phyloP scores from a whole-genome alignment of 169 alveolate genomes.

The Cryptosporidium meleagridis region DNA sequence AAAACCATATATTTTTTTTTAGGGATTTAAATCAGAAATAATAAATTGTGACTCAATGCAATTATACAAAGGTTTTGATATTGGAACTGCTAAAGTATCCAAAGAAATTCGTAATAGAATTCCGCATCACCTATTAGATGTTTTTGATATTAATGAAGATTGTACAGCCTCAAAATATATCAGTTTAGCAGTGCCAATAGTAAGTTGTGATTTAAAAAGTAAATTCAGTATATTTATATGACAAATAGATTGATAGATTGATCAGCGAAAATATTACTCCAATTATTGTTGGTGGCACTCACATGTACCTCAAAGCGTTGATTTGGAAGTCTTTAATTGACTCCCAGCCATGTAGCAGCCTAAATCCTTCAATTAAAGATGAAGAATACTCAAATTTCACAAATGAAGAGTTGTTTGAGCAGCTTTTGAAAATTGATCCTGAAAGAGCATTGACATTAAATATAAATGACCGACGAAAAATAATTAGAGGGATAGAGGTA shows the following conservation, averaged over 20 bases:
- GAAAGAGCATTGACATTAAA: slow-evolving; percentile 49
- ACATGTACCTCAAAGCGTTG: slow-evolving; percentile 48
- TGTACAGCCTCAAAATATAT: slow-evolving; percentile 50
- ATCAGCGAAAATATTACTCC: neutral
- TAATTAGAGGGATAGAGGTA: slow-evolving; percentile 61
- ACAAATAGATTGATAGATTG: slow-evolving; percentile 23
- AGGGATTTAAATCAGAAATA: slow-evolving; percentile 51
- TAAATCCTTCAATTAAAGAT: slow-evolving; percentile 42
- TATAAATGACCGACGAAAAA: slow-evolving; percentile 49
- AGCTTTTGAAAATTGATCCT: slow-evolving; percentile 25
- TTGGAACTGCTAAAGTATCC: slow-evolving; percentile 72
- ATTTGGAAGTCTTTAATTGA: slow-evolving; percentile 63
- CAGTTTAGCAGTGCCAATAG: slow-evolving; percentile 30
- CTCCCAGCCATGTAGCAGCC: neutral
- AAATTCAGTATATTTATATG: neutral
- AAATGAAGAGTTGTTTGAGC: neutral
- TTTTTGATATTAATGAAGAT: slow-evolving; percentile 47
- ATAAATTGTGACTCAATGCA: slow-evolving; percentile 70
- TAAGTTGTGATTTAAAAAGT: slow-evolving; percentile 11
- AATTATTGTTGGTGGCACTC: slow-evolving; percentile 71
- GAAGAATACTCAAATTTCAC: slow-evolving; percentile 51
- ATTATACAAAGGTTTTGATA: slow-evolving; percentile 63
- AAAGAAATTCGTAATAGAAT: slow-evolving; percentile 10
- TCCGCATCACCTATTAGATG: slow-evolving; percentile 64
- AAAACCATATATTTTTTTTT: neutral